Evolutionary conservation across 257 asterid genomes (phyloP), one percentile per base, ranked within the genome.

Genomic region (Solanum clarkiae): DNA sequence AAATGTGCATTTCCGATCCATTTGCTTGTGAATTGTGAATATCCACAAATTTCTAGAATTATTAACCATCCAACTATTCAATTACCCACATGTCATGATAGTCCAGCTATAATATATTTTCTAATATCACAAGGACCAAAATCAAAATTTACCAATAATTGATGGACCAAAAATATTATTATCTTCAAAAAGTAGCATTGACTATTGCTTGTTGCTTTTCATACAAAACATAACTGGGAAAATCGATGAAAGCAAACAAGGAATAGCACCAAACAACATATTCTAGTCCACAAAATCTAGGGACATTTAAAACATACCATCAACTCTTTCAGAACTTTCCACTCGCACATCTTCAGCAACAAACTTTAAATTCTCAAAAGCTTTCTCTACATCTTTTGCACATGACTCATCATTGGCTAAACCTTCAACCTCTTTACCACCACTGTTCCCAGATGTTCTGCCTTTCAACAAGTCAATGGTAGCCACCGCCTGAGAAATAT

Each of bases 401-500:
- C 29, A 9, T 29, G 22, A 79, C 10, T 15, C 82, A 53, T 14
- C 86, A 86, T 80, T 69, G 82, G 84, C 84, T 71, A 84, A 86
- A 92, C 85, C 91, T 87, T 91, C 93, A 91, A 88, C 88, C 86
- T 86, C 90, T 80, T 63, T 85, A 65, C 88, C 89, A 87, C 86
- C 90, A 84, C 54, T 80, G 56, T 70, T 90, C 54, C 86, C 88
- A 83, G 92, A 85, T 87, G 91, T 86, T 86, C 90, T 90, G 80
- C 77, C 88, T 75, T 82, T 87, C 88, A 91, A 87, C 84, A 89
- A 86, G 72, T 91, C 95, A 70, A 91, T 88, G 84, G 92, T 86
- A 82, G 80, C 87, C 94, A 91, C 90, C 82, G 99, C 98, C 66
- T 89, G 89, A 83, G 91, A 89, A 87, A 95, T 87, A 89, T 96